Conservation (phyloP, 306 rosid species). For the Fagus crenata region DNA sequence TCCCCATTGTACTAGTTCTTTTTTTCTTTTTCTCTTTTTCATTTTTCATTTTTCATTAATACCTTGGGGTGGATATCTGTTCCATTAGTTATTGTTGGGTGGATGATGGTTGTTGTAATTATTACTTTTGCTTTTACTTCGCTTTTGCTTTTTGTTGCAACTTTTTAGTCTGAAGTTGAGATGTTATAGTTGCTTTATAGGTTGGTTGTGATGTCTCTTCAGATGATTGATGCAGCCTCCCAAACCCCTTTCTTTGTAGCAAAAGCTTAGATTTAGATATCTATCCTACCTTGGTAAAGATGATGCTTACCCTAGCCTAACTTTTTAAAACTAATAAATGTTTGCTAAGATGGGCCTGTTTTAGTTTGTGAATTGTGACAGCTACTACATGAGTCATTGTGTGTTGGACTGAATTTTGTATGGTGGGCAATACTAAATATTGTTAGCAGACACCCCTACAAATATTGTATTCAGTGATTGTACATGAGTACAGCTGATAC, state of each 20-base stretch:
- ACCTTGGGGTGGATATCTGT: constrained; percentile 30
- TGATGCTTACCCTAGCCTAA: not conserved
- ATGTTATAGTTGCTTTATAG: not conserved
- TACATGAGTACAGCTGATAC: not conserved
- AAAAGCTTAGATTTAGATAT: constrained; percentile 2
- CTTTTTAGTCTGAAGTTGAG: constrained; percentile 23
- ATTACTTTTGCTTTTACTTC: constrained; percentile 41
- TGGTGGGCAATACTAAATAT: too few species aligned
- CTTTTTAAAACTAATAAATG: not conserved
- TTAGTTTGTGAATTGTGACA: too few species aligned
- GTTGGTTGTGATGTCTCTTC: constrained; percentile 7
- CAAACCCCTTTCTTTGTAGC: not conserved
- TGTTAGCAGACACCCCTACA: too few species aligned
- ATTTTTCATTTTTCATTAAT: constrained; percentile 18
- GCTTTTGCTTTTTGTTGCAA: constrained; percentile 47
- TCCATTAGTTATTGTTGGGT: constrained; percentile 40
- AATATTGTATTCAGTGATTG: not conserved
- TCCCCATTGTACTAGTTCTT: constrained; percentile 22
- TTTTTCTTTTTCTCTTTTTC: not conserved
- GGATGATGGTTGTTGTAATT: constrained; percentile 53
- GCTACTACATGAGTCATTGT: too few species aligned
- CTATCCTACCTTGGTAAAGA: constrained; percentile 9
- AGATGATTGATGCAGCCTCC: constrained; percentile 1
- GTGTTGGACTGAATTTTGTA: too few species aligned
- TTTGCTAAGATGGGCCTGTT: too few species aligned